These are phyloP conservation scores for Colletotrichum sp. DNA, from an alignment of 2,329 filamentous ascomycete genomes.

Conservation along the genomic window DNA sequence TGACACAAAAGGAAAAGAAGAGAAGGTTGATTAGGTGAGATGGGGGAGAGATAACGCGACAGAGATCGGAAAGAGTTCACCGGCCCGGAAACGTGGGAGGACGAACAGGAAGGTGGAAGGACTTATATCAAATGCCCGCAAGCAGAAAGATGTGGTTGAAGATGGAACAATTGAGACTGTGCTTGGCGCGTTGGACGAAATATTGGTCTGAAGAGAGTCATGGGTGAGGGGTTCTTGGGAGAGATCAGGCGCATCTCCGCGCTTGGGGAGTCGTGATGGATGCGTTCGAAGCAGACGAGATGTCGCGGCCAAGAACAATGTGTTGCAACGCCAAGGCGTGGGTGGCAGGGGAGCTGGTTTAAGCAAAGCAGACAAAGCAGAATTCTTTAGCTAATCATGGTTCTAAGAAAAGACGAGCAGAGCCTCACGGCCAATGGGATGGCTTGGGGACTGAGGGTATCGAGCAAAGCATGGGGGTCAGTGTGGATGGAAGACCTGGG, in stretches of 20 bases:
- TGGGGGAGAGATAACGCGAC: neutral
- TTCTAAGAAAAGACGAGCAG: neutral
- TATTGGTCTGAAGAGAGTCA: neutral
- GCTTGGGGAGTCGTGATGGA: neutral
- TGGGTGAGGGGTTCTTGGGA: neutral
- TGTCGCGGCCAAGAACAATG: slow-evolving; percentile 7
- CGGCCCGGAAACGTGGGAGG: neutral
- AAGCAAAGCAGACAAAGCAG: neutral
- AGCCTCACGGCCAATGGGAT: neutral
- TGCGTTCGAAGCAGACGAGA: slow-evolving; percentile 12
- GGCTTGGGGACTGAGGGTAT: neutral
- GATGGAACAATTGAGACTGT: neutral
- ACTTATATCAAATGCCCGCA: slow-evolving; percentile 8
- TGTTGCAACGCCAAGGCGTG: slow-evolving; percentile 9
- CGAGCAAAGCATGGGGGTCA: slow-evolving; percentile 3
- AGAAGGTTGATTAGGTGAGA: slow-evolving; percentile 5
- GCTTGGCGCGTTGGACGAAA: neutral
- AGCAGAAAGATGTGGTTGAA: neutral
- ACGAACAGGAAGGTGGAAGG: neutral
- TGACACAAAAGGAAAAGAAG: neutral
- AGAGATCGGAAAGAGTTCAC: slow-evolving; percentile 1
- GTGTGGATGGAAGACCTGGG: neutral
- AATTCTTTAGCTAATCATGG: neutral
- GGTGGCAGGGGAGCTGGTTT: neutral
- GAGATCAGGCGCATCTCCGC: slow-evolving; percentile 4